Evolutionary conservation across 139 green algal species (phyloP).

Genomic region (Zygnema circumcarinatum): DNA sequence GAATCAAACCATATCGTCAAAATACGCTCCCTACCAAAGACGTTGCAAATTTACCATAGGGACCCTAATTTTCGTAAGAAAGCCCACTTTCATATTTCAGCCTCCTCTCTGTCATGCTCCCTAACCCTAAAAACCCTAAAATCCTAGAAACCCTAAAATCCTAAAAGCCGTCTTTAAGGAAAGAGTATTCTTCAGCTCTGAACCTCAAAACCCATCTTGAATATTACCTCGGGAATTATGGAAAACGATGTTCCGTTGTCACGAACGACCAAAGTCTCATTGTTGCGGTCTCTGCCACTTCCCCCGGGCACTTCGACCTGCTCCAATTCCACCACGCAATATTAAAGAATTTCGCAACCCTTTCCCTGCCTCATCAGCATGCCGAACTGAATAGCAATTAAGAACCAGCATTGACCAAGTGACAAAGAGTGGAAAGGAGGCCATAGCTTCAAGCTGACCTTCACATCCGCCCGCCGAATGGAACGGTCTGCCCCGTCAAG

Average conservation of each 20-base stretch:
- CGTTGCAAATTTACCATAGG: not conserved
- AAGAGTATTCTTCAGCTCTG: not conserved
- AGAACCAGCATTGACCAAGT: no score
- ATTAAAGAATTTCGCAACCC: not conserved
- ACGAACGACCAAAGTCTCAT: slow-evolving; percentile 24
- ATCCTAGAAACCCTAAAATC: not conserved
- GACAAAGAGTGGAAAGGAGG: no score
- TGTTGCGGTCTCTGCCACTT: not conserved
- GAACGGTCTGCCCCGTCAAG: slow-evolving; percentile 30
- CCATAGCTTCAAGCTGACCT: no score
- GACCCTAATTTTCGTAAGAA: not conserved
- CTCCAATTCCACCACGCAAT: not conserved
- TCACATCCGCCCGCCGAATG: not conserved
- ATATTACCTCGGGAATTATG: slow-evolving; percentile 45
- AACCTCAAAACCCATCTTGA: no score
- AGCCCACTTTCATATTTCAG: not conserved
- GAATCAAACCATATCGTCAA: no score
- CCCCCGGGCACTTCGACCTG: slow-evolving; percentile 24
- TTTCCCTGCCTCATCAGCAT: no score
- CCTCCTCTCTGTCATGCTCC: not conserved
- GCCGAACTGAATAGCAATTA: no score
- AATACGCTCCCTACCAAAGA: not conserved
- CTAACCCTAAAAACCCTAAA: not conserved
- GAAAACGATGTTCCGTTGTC: slow-evolving; percentile 24
- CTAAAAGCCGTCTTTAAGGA: not conserved